Evolutionary conservation across 2,329 filamentous ascomycete genomes (phyloP).

Genomic region (Remersonia thermophila): DNA sequence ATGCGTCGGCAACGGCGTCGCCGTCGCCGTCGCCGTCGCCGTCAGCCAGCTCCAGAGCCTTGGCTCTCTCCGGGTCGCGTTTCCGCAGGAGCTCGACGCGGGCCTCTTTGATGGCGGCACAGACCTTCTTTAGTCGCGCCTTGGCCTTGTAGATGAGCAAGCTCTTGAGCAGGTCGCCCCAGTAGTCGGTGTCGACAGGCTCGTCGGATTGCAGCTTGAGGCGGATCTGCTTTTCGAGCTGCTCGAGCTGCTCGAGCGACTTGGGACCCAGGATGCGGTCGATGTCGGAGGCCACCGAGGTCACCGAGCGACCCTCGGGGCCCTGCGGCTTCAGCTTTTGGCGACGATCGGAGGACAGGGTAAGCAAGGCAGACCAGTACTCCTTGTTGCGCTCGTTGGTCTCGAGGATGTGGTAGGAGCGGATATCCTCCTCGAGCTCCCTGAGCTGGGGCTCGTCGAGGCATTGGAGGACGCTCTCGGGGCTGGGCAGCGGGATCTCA

Average conservation of each 20-base stretch:
- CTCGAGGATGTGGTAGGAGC: slow-evolving; percentile 70
- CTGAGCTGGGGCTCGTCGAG: slow-evolving; percentile 54
- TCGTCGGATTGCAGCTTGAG: slow-evolving; percentile 79
- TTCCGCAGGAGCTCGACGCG: slow-evolving; percentile 54
- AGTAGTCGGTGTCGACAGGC: slow-evolving; percentile 92
- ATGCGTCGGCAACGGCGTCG: slow-evolving; percentile 13
- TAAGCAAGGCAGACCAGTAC: slow-evolving; percentile 86
- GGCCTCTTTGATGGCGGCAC: slow-evolving; percentile 59
- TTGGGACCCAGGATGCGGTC: slow-evolving; percentile 80
- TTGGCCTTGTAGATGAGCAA: slow-evolving; percentile 85
- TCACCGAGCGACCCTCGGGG: slow-evolving; percentile 61
- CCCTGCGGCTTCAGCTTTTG: slow-evolving; percentile 49
- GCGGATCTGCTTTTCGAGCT: slow-evolving; percentile 75
- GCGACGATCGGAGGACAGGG: slow-evolving; percentile 66
- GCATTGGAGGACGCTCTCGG: slow-evolving; percentile 66
- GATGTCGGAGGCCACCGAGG: slow-evolving; percentile 74
- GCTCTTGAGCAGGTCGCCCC: slow-evolving; percentile 81
- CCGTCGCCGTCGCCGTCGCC: slow-evolving; percentile 26
- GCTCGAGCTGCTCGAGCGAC: slow-evolving; percentile 72
- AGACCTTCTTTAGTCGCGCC: slow-evolving; percentile 68
- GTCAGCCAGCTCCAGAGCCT: slow-evolving; percentile 26
- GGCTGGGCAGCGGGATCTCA: slow-evolving; percentile 64
- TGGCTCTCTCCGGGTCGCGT: slow-evolving; percentile 56
- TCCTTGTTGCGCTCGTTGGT: slow-evolving; percentile 63
- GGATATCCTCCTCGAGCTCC: slow-evolving; percentile 73